These are phyloP conservation scores for Fusarium sarcochroum DNA, from an alignment of 2,329 filamentous ascomycete genomes.

Conservation along the genomic window DNA sequence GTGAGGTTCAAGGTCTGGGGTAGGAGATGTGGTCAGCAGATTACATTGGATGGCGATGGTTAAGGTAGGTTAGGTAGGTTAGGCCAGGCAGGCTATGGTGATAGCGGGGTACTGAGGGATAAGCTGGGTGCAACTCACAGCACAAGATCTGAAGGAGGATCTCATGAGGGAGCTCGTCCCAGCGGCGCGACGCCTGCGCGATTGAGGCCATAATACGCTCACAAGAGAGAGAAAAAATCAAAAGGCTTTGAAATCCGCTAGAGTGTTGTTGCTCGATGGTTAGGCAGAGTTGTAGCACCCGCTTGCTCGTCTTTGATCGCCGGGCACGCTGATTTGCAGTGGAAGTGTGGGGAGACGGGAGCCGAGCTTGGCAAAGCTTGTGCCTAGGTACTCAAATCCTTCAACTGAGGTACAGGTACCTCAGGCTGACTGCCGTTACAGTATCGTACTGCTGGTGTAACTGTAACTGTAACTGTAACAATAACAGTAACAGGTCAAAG, in stretches of 20 bases:
- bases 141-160: slow-evolving; percentile 74
- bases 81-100: background rate
- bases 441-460: slow-evolving; percentile 3
- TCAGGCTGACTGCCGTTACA: background rate
- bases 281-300: slow-evolving; percentile 2
- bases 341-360: slow-evolving; percentile 12
- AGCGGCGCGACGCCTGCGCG: slow-evolving; percentile 41
- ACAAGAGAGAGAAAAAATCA: background rate
- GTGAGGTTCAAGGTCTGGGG: slow-evolving; percentile 55
- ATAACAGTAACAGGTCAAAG: background rate
- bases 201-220: slow-evolving; percentile 48
- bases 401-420: background rate
- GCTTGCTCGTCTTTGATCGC: slow-evolving; percentile 8
- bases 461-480: slow-evolving; percentile 9
- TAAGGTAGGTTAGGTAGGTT: background rate
- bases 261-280: background rate
- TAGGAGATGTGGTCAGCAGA: slow-evolving; percentile 37
- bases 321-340: slow-evolving; percentile 25
- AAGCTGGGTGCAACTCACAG: slow-evolving; percentile 61
- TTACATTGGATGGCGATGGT: background rate
- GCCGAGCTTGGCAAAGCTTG: slow-evolving; percentile 37
- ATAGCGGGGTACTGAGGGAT: slow-evolving; percentile 42
- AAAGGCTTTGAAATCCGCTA: background rate
- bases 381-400: background rate
- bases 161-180: slow-evolving; percentile 73